Base-by-base conservation (phyloP, 495 filamentous ascomycete genomes). In the Penicillium lividum region DNA sequence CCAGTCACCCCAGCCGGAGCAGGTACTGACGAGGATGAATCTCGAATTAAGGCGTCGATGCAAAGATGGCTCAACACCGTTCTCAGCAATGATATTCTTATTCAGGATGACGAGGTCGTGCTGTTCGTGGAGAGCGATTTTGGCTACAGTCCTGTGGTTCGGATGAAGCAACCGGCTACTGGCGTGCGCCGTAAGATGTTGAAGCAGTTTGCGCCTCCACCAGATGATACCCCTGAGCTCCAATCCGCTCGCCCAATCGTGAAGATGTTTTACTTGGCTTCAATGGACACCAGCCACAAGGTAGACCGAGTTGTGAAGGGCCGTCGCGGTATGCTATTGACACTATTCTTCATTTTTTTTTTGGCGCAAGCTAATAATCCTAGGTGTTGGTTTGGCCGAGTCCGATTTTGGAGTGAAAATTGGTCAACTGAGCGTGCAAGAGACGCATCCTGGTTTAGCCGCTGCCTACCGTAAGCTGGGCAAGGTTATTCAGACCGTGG, bases 91-190 rank as follows among this genome's bases (percentile, higher is more conserved):
- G 93, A 97, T 38, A 86, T 96, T 3, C 82, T 99, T 6, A 95
- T 94, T 72, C 84, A 90, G 34, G 95, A 99, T 70, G 93, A 97
- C 57, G 95, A 99, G 71, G 90, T 98, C 82, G 86, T 96, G 5
- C 84, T 97, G 40, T 99, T 99, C 59, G 92, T 98, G 25, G 95
- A 99, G 71, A 94, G 91, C 64, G 95, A 99, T 73, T 96, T 96
- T 71, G 95, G 95, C 25, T 99, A 99, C 70, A 96, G 92, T 65
- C 95, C 95, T 5, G 89, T 98, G 59, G 86, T 98, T 18, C 86
- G 91, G 64, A 89, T 91, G 80, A 97, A 96, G 77, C 95, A 99
- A 73, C 95, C 95, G 6, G 95, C 95, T 15, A 99, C 95, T 0
- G 95, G 95, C 40, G 91, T 98, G 55, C 85, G 93, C 43, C 85